phyloP scores from a whole-genome alignment of 1,139 yeast genomes.

The Lodderomyces oxycetoniae region DNA sequence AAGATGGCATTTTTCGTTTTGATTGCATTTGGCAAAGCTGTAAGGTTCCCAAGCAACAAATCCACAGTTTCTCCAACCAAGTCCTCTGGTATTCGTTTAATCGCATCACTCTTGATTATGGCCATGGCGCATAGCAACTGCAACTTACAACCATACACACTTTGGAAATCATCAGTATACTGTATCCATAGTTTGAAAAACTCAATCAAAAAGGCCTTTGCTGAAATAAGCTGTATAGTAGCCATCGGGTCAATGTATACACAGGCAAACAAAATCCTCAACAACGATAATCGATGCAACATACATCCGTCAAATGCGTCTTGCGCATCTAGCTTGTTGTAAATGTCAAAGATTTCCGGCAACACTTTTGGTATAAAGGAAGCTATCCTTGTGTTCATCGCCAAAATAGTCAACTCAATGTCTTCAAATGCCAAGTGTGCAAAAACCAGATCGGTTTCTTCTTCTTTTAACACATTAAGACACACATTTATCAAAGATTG shows the following conservation, averaged over 20 bases:
- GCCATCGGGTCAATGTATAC: slow-evolving; percentile 37
- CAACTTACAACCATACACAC: slow-evolving; percentile 54
- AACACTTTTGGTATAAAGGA: slow-evolving; percentile 34
- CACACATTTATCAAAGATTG: slow-evolving; percentile 38
- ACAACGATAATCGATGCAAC: slow-evolving; percentile 44
- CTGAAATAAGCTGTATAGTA: slow-evolving; percentile 35
- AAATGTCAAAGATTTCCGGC: slow-evolving; percentile 35
- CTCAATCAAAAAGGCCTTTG: slow-evolving; percentile 31
- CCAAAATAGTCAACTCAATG: slow-evolving; percentile 36
- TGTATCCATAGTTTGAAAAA: slow-evolving; percentile 49
- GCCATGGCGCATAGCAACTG: slow-evolving; percentile 43
- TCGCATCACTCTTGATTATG: slow-evolving; percentile 27
- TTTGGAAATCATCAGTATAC: slow-evolving; percentile 43
- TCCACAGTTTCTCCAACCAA: slow-evolving; percentile 38
- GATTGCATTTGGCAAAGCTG: slow-evolving; percentile 46
- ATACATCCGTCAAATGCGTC: slow-evolving; percentile 45
- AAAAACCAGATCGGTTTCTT: slow-evolving; percentile 38
- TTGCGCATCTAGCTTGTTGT: slow-evolving; percentile 31
- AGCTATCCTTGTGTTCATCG: slow-evolving; percentile 31
- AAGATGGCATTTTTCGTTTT: slow-evolving; percentile 42
- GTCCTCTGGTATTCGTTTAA: slow-evolving; percentile 31
- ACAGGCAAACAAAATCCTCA: slow-evolving; percentile 41
- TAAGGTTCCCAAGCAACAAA: slow-evolving; percentile 38
- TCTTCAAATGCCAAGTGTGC: slow-evolving; percentile 41
- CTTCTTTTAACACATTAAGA: slow-evolving; percentile 33